Conservation (phyloP, 1,139 yeast genomes). For the Pichia sp. region DNA sequence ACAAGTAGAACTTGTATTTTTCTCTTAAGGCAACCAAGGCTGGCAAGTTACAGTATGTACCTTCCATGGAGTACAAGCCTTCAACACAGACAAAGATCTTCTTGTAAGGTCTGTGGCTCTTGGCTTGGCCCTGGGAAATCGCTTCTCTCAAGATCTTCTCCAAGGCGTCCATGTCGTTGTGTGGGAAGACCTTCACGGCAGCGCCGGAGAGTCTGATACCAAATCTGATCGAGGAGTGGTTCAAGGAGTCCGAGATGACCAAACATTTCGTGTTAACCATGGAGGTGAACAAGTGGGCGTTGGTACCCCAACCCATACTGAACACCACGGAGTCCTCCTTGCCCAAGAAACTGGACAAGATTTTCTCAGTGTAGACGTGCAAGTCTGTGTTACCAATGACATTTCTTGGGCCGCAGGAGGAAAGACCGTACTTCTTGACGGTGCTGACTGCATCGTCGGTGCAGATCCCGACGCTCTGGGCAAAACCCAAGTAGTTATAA, state of each 20-base stretch:
- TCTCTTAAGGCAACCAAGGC: slow-evolving; percentile 67
- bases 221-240: slow-evolving; percentile 92
- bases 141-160: slow-evolving; percentile 80
- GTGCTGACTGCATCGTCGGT: slow-evolving; percentile 70
- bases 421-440: slow-evolving; percentile 65
- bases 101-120: slow-evolving; percentile 95
- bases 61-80: slow-evolving; percentile 97
- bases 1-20: slow-evolving; percentile 83
- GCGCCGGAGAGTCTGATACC: slow-evolving; percentile 95
- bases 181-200: slow-evolving; percentile 86
- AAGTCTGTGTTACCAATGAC: slow-evolving; percentile 73
- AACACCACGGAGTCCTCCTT: slow-evolving; percentile 84
- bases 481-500: slow-evolving; percentile 93
- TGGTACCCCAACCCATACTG: slow-evolving; percentile 95
- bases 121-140: slow-evolving; percentile 95
- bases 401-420: slow-evolving; percentile 74
- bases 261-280: slow-evolving; percentile 83
- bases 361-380: slow-evolving; percentile 67
- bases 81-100: slow-evolving; percentile 91
- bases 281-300: slow-evolving; percentile 83
- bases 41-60: slow-evolving; percentile 87
- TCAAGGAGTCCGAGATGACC: slow-evolving; percentile 88
- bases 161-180: slow-evolving; percentile 79
- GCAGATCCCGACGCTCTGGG: slow-evolving; percentile 90
- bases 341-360: slow-evolving; percentile 83